A percentile compares a stretch with the other conserved stretches of the same genome.
These are phyloP conservation scores for Acanthochlamys bracteata DNA, from an alignment of 106 monocot species.

Conservation along the genomic window DNA sequence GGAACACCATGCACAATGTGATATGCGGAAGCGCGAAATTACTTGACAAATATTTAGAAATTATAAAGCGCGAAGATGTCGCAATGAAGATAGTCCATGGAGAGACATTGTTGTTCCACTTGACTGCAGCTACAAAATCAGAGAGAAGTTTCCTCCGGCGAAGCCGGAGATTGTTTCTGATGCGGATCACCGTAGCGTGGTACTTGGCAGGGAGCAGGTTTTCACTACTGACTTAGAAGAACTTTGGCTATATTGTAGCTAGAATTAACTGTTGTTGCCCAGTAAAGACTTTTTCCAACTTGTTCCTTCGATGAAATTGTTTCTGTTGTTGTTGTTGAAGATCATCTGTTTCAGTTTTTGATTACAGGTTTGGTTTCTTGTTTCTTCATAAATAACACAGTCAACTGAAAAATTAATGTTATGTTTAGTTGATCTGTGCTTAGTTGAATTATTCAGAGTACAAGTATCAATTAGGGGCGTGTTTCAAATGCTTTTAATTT, in stretches of 20 bases:
- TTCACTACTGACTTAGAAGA: conserved; percentile 42
- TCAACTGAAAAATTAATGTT: no score
- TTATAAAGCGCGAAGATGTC: conserved; percentile 22
- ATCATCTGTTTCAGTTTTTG: no score
- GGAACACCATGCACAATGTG: conserved; percentile 94
- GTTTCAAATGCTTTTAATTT: no score
- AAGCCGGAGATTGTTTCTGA: conserved; percentile 31
- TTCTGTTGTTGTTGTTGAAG: no score
- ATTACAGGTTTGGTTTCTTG: no score
- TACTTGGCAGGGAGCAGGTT: conserved; percentile 43
- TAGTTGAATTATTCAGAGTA: no score
- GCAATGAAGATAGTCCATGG: conserved; percentile 53
- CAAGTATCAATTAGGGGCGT: no score
- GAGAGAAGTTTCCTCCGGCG: conserved; percentile 34
- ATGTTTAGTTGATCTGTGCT: no score
- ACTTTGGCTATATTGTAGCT: conserved; percentile 39
- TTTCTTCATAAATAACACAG: no score
- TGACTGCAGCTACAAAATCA: conserved; percentile 46
- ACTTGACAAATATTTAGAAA: conserved; percentile 37
- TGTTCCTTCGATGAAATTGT: no score
- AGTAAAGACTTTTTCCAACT: no score
- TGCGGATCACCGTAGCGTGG: conserved; percentile 37
- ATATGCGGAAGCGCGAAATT: conserved; percentile 63
- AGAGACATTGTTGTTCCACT: conserved; percentile 57
- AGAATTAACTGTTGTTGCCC: no score